A percentile compares a stretch with the other conserved stretches of the same genome.
phyloP scores from a whole-genome alignment of 108 stramenopile species.

The Pseudonitzschia delicatissima region DNA sequence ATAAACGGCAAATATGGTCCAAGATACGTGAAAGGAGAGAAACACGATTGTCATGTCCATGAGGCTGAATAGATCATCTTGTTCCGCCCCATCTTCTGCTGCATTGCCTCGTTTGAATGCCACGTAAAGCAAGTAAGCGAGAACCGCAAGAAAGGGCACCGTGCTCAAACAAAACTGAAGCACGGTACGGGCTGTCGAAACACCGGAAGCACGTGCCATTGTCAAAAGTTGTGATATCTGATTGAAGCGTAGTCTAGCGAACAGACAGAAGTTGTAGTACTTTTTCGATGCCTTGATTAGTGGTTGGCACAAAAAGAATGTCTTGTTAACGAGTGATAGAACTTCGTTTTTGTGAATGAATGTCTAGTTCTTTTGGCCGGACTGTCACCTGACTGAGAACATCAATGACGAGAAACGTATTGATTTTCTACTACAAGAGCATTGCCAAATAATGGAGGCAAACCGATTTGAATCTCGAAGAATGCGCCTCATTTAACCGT shows the following conservation, averaged over 20 bases:
- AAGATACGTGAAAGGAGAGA: conserved; percentile 43
- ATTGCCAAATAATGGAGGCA: no score
- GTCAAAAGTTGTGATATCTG: not conserved
- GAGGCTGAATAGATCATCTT: conserved; percentile 20
- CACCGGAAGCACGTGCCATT: not conserved
- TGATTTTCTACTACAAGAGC: no score
- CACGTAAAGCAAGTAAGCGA: conserved; percentile 60
- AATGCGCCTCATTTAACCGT: no score
- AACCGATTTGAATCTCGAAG: no score
- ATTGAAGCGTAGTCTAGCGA: not conserved
- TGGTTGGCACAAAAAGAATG: no score
- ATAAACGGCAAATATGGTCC: conserved; percentile 42
- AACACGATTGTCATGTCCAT: conserved; percentile 56
- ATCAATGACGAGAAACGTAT: no score
- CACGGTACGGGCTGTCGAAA: conserved; percentile 12
- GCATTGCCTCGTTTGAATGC: conserved; percentile 39
- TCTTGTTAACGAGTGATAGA: no score
- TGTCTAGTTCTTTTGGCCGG: no score
- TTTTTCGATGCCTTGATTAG: no score
- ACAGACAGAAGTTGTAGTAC: no score
- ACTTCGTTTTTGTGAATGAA: no score
- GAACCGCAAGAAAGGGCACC: conserved; percentile 52
- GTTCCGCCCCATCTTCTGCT: not conserved
- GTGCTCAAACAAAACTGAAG: conserved; percentile 53
- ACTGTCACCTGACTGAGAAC: no score